Evolutionary conservation across 192 early-diverging fungal species (phyloP).

Genomic region (Piromyces sp.): DNA sequence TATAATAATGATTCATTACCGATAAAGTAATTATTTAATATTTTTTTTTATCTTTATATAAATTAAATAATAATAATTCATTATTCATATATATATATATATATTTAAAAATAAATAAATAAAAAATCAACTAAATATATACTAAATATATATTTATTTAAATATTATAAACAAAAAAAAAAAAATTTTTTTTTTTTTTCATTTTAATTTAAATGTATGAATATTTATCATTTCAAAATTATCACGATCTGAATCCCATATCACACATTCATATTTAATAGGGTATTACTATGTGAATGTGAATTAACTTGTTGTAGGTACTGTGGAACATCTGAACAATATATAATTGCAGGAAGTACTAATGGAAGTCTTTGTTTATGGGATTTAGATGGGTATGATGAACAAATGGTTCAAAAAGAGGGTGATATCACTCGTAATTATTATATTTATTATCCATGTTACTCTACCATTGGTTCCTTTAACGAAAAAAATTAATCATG

Average conservation of each 20-base stretch:
- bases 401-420: neutral
- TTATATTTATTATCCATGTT: neutral
- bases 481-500: neutral
- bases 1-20: neutral
- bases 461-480: neutral
- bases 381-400: neutral
- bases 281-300: neutral
- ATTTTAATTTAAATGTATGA: too few species aligned
- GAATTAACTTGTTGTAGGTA: neutral
- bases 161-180: too few species aligned
- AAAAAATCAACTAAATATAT: too few species aligned
- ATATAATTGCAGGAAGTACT: neutral
- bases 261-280: neutral
- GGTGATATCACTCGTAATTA: neutral
- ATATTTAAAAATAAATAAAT: too few species aligned
- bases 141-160: too few species aligned
- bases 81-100: neutral
- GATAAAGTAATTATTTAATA: too few species aligned
- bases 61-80: too few species aligned
- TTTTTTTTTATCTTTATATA: too few species aligned
- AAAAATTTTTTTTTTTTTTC: too few species aligned
- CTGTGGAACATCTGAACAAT: neutral
- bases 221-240: too few species aligned
- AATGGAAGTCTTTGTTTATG: neutral
- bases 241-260: too few species aligned